Evolutionary conservation across 2,329 filamentous ascomycete species (phyloP).

Genomic region (Bretziella fagacearum): DNA sequence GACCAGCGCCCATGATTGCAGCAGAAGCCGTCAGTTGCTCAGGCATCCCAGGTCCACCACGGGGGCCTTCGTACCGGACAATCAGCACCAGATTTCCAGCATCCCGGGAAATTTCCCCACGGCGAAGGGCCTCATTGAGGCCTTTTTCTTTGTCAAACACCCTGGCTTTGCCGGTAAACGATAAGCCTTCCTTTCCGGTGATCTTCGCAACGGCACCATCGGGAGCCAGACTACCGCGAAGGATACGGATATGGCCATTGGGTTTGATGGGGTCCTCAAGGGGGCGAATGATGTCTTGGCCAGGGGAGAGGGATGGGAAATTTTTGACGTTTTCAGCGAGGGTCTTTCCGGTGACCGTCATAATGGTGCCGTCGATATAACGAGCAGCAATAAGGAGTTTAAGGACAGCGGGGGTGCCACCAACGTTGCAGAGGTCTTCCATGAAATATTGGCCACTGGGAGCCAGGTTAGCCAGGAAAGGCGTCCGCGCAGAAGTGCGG

Average conservation of each 20-base stretch:
- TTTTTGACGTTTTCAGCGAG: conserved; percentile 63
- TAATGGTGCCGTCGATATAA: conserved; percentile 59
- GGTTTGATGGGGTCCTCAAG: conserved; percentile 57
- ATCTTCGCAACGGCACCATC: conserved; percentile 89
- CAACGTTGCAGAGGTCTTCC: conserved; percentile 73
- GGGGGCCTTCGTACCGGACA: conserved; percentile 85
- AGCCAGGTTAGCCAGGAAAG: conserved; percentile 71
- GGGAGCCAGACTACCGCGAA: conserved; percentile 75
- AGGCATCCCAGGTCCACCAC: conserved; percentile 89
- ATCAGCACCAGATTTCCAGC: conserved; percentile 72
- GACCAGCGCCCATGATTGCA: conserved; percentile 79
- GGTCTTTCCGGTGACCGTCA: conserved; percentile 71
- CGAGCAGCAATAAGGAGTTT: conserved; percentile 66
- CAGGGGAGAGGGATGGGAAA: conserved; percentile 59
- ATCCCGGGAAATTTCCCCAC: conserved; percentile 35
- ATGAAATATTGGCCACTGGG: conserved; percentile 75
- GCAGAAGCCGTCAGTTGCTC: conserved; percentile 81
- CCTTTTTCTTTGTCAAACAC: conserved; percentile 77
- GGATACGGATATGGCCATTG: conserved; percentile 75
- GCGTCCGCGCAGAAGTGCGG: conserved; percentile 63
- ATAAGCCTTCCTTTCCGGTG: conserved; percentile 80
- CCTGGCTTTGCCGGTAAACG: conserved; percentile 62
- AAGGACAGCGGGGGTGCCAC: conserved; percentile 70
- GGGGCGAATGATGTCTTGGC: conserved; percentile 68
- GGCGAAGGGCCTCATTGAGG: conserved; percentile 60